These are phyloP conservation scores for Penicillium sp. DNA, from an alignment of 2,329 filamentous ascomycete species.

Conservation along the genomic window DNA sequence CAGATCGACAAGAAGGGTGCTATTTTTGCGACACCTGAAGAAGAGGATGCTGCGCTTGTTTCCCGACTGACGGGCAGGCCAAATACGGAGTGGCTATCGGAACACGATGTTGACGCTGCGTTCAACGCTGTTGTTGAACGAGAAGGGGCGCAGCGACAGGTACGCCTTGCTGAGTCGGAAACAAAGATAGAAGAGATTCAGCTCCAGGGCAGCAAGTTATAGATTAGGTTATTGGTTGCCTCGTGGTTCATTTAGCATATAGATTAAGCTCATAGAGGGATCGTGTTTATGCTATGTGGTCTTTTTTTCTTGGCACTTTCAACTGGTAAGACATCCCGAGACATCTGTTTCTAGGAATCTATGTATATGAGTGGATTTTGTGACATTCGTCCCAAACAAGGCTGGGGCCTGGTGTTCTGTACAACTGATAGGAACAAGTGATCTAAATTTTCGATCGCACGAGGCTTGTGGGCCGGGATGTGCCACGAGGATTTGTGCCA, in stretches of 20 bases:
- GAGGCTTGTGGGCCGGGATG: background rate
- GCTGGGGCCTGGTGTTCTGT: background rate
- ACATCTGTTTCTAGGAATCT: background rate
- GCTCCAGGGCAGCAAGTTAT: background rate
- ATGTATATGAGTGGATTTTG: background rate
- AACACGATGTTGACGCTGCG: conserved; percentile 48
- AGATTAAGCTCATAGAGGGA: background rate
- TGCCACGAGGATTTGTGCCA: background rate
- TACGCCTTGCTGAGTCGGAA: background rate
- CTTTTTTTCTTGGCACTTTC: background rate
- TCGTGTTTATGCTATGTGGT: background rate
- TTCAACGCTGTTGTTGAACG: conserved; percentile 29
- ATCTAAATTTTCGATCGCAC: background rate
- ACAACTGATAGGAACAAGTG: background rate
- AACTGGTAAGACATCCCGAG: background rate
- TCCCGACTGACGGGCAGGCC: conserved; percentile 37
- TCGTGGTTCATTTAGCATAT: background rate
- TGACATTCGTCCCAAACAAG: background rate
- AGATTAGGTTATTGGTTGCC: background rate
- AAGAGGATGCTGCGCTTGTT: conserved; percentile 43
- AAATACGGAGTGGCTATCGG: conserved; percentile 48
- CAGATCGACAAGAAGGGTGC: conserved; percentile 11
- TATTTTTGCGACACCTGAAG: conserved; percentile 7
- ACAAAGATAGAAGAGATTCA: background rate
- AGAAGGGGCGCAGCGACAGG: conserved; percentile 2